These are phyloP conservation scores for Oenanthe sinensis DNA, from an alignment of 129 eudicot species.

Conservation along the genomic window DNA sequence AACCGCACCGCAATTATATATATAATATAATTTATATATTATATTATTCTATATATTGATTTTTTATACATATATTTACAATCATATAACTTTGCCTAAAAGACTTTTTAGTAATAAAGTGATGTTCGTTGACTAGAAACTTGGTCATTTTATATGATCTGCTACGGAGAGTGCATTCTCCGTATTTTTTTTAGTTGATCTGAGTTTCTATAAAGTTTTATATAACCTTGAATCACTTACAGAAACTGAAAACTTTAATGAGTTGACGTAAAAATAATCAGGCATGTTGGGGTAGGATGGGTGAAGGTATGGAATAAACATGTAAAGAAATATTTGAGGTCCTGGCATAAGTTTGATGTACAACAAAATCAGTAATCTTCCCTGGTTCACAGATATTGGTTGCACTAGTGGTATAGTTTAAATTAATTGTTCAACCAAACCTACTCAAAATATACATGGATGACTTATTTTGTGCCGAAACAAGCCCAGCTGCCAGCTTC, in stretches of 20 bases:
- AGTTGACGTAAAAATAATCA: background rate
- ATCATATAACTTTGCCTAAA: background rate
- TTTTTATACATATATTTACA: too few relatives aligned
- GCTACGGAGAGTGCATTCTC: background rate
- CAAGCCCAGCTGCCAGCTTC: too few relatives aligned
- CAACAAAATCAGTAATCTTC: background rate
- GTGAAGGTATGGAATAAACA: background rate
- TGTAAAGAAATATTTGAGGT: background rate
- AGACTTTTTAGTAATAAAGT: background rate
- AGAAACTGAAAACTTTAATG: background rate
- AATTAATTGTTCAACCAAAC: background rate
- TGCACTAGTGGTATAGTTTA: background rate
- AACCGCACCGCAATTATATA: too few relatives aligned
- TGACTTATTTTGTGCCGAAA: too few relatives aligned
- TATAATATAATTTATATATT: too few relatives aligned
- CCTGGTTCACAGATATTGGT: background rate
- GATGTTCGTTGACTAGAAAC: background rate
- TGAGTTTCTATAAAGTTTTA: background rate
- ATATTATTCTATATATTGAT: too few relatives aligned
- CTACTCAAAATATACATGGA: background rate
- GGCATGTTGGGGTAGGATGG: background rate
- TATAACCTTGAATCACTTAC: background rate
- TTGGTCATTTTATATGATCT: background rate
- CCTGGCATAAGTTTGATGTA: background rate
- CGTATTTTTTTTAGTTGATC: constrained; percentile 3